phyloP scores from a whole-genome alignment of 768 basidiomycete species.

The Pholiota conissans region DNA sequence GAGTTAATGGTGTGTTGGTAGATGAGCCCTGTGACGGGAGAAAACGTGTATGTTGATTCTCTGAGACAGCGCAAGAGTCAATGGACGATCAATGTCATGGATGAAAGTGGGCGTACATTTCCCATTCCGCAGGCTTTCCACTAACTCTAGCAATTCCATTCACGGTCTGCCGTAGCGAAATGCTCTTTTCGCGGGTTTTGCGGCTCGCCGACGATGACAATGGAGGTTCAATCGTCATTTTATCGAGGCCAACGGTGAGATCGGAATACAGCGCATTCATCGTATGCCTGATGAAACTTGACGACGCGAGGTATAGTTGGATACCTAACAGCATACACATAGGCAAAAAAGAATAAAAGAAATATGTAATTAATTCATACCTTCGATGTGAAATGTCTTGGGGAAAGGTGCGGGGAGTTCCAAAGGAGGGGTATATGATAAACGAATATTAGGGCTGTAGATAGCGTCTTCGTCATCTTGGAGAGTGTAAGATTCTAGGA shows the following conservation, averaged over 20 bases:
- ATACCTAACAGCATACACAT: slow-evolving; percentile 39
- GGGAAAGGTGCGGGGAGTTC: slow-evolving; percentile 71
- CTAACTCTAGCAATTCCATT: slow-evolving; percentile 64
- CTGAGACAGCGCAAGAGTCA: slow-evolving; percentile 30
- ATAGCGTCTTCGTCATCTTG: slow-evolving; percentile 44
- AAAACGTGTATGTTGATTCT: slow-evolving; percentile 73
- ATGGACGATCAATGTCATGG: not conserved
- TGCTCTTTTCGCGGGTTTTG: slow-evolving; percentile 52
- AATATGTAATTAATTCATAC: slow-evolving; percentile 31
- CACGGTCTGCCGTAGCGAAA: slow-evolving; percentile 56
- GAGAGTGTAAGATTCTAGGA: slow-evolving; percentile 24
- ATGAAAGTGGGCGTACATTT: slow-evolving; percentile 49
- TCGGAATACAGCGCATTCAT: slow-evolving; percentile 76
- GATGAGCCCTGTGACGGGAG: slow-evolving; percentile 64
- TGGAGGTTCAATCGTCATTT: slow-evolving; percentile 40
- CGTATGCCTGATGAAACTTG: slow-evolving; percentile 69
- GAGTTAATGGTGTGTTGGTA: slow-evolving; percentile 66
- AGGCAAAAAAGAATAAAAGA: not conserved
- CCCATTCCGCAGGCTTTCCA: slow-evolving; percentile 65
- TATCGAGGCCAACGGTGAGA: slow-evolving; percentile 54
- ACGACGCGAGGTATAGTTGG: slow-evolving; percentile 69
- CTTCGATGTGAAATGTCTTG: slow-evolving; percentile 68
- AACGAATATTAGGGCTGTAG: slow-evolving; percentile 63
- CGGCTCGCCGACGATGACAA: slow-evolving; percentile 8
- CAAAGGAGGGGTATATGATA: slow-evolving; percentile 70